Base-by-base conservation (phyloP, 2,329 filamentous ascomycete species). In the Ophiostoma piceae region DNA sequence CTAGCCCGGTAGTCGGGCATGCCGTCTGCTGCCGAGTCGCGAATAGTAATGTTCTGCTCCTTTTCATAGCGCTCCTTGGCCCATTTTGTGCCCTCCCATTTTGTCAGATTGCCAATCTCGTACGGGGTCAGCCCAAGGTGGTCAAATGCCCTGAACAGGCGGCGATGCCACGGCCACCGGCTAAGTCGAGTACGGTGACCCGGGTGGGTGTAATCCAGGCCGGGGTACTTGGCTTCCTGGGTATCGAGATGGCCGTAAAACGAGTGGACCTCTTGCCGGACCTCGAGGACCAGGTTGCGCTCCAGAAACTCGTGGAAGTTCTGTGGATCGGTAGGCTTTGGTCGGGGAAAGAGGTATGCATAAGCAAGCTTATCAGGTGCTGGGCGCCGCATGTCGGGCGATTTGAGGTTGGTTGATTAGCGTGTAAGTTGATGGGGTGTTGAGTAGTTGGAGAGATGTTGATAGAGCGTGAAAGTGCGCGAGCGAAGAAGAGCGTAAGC, bases 41-140 rank as follows among this genome's bases (percentile, higher is more conserved):
- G 79, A 72, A 94, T 92, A 39, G 79, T 80, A 71, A 90, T 84
- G 43, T 88, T 88, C 75, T 92, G 89, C 76, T 94, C 91, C 70
- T 85, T 84, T 81, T 94, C 91, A 76, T 88, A 94, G 69, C 90
- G 86, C 76, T 93, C 90, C 76, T 92, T 89, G 72, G 91, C 91
- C 91, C 91, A 94, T 72, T 89, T 88, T 11, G 91, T 94, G 70
- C 91, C 91, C 80, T 94, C 91, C 91, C 91, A 94, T 76, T 91
- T 89, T 71, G 91, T 93, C 76, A 94, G 82, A 67, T 83, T 82
- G 69, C 87, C 83, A 74, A 94, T 92, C 77, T 94, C 91, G 74
- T 82, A 81, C 70, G 86, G 80, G 8, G 91, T 94, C 54, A 94
- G 82, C 62, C 84, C 84, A 32, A 94, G 83, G 35, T 79, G 80